Evolutionary conservation across 371 early-diverging fungal species (phyloP).

Genomic region (Homolaphlyctis polyrhiza): DNA sequence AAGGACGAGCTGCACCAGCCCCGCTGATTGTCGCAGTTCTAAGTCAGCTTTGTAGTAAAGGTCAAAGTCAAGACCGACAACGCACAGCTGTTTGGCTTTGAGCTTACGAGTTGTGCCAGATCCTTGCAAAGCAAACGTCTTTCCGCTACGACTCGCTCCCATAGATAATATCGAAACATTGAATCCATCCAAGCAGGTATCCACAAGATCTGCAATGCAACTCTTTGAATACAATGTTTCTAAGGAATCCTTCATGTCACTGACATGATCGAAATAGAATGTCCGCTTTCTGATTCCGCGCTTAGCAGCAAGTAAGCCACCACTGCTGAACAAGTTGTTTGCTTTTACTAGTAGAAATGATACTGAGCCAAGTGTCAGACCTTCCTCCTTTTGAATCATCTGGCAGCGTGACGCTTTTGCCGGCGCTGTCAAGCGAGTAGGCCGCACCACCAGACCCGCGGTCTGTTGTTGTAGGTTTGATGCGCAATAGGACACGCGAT

Average conservation of each 20-base stretch:
- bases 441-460: no score
- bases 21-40: no score
- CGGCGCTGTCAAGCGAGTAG: background rate
- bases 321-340: background rate
- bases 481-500: background rate
- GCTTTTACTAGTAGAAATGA: background rate
- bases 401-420: background rate
- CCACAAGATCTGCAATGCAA: no score
- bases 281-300: background rate
- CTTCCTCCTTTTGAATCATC: background rate
- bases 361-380: background rate
- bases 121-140: conserved; percentile 1
- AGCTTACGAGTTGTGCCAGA: no score
- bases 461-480: no score
- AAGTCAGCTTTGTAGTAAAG: no score
- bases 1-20: no score
- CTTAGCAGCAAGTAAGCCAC: background rate
- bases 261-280: conserved; percentile 1
- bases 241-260: no score
- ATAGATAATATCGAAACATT: conserved; percentile 1
- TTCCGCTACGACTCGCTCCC: background rate
- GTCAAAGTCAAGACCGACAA: no score
- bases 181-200: background rate
- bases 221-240: no score
- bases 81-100: no score